Evolutionary conservation across 2,329 filamentous ascomycete genomes (phyloP), one percentile per base, ranked within the genome.

Genomic region (Arthrobotrys sphaeroides): DNA sequence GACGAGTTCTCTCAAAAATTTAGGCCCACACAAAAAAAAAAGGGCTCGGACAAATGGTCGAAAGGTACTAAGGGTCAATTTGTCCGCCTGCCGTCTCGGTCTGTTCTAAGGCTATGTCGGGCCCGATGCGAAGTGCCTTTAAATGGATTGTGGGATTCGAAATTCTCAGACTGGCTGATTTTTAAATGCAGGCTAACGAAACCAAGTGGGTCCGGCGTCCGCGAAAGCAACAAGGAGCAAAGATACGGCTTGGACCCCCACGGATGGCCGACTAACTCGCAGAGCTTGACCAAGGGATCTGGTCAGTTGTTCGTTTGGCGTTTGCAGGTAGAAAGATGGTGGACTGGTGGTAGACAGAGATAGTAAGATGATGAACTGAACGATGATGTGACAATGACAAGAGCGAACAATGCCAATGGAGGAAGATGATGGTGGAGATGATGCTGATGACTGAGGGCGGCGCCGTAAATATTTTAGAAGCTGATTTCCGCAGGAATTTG

Each of bases 131-230:
- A 74, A 33, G 62, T 33, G 38, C 24, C 36, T 61, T 67, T 68
- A 68, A 62, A 74, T 68, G 45, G 22, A 28, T 31, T 16, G 51
- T 47, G 18, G 42, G 36, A 60, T 42, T 68, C 42, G 64, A 53
- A 60, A 28, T 68, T 26, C 57, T 38, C 22, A 40, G 53, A 16
- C 38, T 60, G 36, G 55, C 26, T 45, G 65, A 33, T 22, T 33
- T 31, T 60, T 61, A n/a, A n/a, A 68, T 69, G 65, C 65, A 69
- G 55, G 65, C 65, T 61, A 69, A 69, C 49, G 38, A 51, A 33
- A 51, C 69, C 61, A 73, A 73, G 69, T 73, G 69, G 69, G 61
- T 73, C 69, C 53, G 69, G 43, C 9, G 31, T 57, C 47, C 49
- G 38, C 28, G 67, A 64, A 55, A 55, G 18, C 13, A 45, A 36